Percentiles rank a stretch among this genome's conserved stretches.
Conservation (phyloP, 2,329 filamentous ascomycete genomes). For the Scedosporium minutisporum region DNA sequence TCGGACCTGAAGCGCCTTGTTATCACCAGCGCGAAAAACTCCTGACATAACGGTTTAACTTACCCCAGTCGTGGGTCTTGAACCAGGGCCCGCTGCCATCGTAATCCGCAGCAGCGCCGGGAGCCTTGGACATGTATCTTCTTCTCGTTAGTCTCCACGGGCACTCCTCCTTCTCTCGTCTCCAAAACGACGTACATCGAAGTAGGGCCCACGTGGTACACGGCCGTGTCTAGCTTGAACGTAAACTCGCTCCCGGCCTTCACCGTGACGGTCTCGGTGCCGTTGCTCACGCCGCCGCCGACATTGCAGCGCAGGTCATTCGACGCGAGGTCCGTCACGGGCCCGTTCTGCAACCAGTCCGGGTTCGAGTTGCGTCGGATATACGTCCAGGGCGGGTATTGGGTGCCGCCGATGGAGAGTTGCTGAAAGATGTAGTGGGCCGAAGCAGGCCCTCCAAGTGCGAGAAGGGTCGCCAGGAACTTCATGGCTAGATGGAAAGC, state of each 20-base stretch:
- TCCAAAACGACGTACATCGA: slow-evolving; percentile 17
- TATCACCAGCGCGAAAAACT: too few species aligned
- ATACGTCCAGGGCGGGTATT: slow-evolving; percentile 17
- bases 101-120: slow-evolving; percentile 22
- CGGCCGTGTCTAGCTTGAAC: slow-evolving; percentile 24
- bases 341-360: slow-evolving; percentile 19
- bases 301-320: slow-evolving; percentile 29
- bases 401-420: slow-evolving; percentile 16
- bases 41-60: not conserved
- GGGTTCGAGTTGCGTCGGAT: slow-evolving; percentile 25
- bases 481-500: not conserved
- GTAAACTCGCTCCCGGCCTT: slow-evolving; percentile 25
- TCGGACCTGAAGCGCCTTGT: too few species aligned
- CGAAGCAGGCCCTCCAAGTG: not conserved
- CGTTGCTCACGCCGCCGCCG: slow-evolving; percentile 19
- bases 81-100: slow-evolving; percentile 28
- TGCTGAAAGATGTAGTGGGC: slow-evolving; percentile 22
- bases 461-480: slow-evolving; percentile 1
- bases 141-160: not conserved
- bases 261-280: slow-evolving; percentile 20
- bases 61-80: slow-evolving; percentile 27
- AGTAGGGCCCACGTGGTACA: slow-evolving; percentile 29
- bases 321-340: slow-evolving; percentile 25
- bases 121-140: slow-evolving; percentile 24
- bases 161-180: not conserved